Evolutionary conservation across 116 monocot species (phyloP).

Genomic region (Posidonia oceanica): DNA sequence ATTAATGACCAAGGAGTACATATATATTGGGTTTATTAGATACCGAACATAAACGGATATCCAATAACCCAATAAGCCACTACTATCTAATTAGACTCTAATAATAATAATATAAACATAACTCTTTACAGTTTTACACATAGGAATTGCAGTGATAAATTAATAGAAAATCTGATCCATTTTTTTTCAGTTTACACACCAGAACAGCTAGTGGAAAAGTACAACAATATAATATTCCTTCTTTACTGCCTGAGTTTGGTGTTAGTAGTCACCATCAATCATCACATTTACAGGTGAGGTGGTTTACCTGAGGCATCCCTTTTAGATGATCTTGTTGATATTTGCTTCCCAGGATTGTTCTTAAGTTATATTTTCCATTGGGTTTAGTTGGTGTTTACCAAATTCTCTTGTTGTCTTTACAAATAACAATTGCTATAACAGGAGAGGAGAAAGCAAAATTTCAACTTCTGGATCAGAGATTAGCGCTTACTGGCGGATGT

Average conservation of each 20-base stretch:
- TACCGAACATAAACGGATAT: no score
- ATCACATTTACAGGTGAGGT: constrained; percentile 75
- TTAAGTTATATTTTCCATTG: not conserved
- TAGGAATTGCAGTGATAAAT: not conserved
- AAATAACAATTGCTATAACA: constrained; percentile 13
- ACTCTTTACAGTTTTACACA: not conserved
- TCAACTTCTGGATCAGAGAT: constrained; percentile 42
- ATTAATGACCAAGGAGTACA: no score
- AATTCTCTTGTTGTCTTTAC: not conserved
- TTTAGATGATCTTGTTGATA: not conserved
- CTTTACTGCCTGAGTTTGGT: constrained; percentile 70
- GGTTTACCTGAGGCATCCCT: not conserved
- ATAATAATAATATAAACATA: no score
- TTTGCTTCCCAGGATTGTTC: not conserved
- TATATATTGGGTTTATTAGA: no score
- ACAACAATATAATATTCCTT: constrained; percentile 74
- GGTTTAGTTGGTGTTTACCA: not conserved
- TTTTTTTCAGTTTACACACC: constrained; percentile 73
- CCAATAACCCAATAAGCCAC: no score
- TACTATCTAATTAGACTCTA: no score
- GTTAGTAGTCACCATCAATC: constrained; percentile 50
- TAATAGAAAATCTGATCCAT: not conserved
- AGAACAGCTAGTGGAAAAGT: constrained; percentile 74
- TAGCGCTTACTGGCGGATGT: constrained; percentile 54
- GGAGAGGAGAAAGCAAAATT: constrained; percentile 53